Conservation (phyloP, 306 rosid species). For the Medicago truncatula region MtrunA17r5.0-ANR NC_053045.1:12362501-12363000, state of each 20-base stretch:
- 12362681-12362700: not conserved
- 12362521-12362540: conserved; percentile 72
- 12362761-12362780: conserved; percentile 49
- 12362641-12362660: not conserved
- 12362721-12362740: too few relatives aligned
- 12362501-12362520: conserved; percentile 55
- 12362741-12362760: conserved; percentile 50
- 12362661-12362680: not conserved
- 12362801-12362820: not conserved
- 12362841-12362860: not conserved
- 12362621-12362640: conserved; percentile 52
- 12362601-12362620: conserved; percentile 70
- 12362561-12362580: conserved; percentile 69
- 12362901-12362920: too few relatives aligned
- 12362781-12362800: conserved; percentile 43
- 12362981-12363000: too few relatives aligned
- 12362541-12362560: conserved; percentile 68
- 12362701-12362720: not conserved
- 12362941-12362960: too few relatives aligned
- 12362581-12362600: conserved; percentile 56
- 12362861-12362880: too few relatives aligned
- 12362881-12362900: too few relatives aligned
- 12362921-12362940: too few relatives aligned
- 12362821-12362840: not conserved
- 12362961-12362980: too few relatives aligned